Evolutionary conservation across 108 stramenopile genomes (phyloP), one percentile per base, ranked within the genome.

Genomic region (Aurantiochytrium sp.): DNA sequence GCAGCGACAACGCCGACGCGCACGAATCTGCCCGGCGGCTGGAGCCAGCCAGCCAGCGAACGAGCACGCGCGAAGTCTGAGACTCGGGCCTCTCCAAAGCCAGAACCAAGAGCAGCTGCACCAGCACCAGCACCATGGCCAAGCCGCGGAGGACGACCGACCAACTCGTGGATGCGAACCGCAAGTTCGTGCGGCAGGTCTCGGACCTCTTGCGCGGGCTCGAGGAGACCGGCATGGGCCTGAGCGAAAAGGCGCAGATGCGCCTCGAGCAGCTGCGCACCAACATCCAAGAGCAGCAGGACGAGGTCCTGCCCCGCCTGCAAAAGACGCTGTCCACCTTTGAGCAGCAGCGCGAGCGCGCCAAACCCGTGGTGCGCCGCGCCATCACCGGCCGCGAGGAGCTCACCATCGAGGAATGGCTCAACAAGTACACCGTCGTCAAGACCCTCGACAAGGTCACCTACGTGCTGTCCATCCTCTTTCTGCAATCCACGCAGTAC

Each of bases 391-490:
- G 73, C 39, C 36, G 24, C 2, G 73, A 81, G 45, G 73, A 15
- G 6, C 39, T 81, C 42, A 8, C 73, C 4, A 42, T 81, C 73
- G 42, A 81, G 19, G 73, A 81, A 27, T 81, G 73, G 73, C 73
- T 81, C 73, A 81, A 81, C 73, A 81, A 81, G 73, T 81, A 81
- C 45, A 81, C 39, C 6, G 73, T 81, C 21, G 73, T 81, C 24
- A 81, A 81, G 45, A 81, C 45, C 42, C 8, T 81, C 24, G 88
- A 88, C 39, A 86, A 81, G 73, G n/a, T 81, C 19, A 81, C 73
- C 30, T 81, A 48, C 30, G 73, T 81, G 6, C 24, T 41, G 0
- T 41, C 42, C 73, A 48, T 81, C n/a, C 19, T 81, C 39, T 81
- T 81, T 30, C 12, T 81, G 73, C 73, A 81, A 30, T 24, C 45